Conservation (phyloP, 768 basidiomycete species). For the Pleurotus platypus region DNA sequence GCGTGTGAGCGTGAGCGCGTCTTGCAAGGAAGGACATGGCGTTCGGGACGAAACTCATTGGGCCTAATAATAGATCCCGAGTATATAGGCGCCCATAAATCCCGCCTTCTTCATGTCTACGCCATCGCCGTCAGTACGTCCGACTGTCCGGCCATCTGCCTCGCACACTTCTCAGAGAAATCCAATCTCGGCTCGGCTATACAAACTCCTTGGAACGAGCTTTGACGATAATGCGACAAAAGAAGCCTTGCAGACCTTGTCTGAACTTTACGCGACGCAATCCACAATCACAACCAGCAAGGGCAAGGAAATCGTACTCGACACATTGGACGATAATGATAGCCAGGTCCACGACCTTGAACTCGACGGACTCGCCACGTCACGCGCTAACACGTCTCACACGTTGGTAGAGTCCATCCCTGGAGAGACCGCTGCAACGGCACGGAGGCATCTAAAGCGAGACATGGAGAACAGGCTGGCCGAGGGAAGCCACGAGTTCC, state of each 20-base stretch:
- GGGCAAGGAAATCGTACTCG: constrained; percentile 27
- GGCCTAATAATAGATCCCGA: neutral
- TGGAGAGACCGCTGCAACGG: constrained; percentile 67
- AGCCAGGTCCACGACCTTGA: constrained; percentile 22
- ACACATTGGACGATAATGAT: constrained; percentile 28
- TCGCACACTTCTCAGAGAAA: constrained; percentile 29
- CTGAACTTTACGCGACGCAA: constrained; percentile 62
- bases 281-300: constrained; percentile 16
- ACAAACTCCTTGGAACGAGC: constrained; percentile 82
- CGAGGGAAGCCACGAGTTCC: constrained; percentile 77
- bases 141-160: constrained; percentile 18
- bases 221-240: constrained; percentile 75
- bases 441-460: constrained; percentile 73
- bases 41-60: too few species aligned
- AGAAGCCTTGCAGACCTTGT: constrained; percentile 81
- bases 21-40: too few species aligned
- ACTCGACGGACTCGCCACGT: constrained; percentile 8
- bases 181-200: constrained; percentile 83
- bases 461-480: constrained; percentile 85
- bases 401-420: constrained; percentile 32
- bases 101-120: neutral
- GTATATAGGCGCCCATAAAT: neutral
- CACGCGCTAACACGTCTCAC: constrained; percentile 7
- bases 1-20: neutral
- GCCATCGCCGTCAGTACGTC: constrained; percentile 7